Evolutionary conservation across 116 monocot genomes (phyloP).

Genomic region (Iris pallida): DNA sequence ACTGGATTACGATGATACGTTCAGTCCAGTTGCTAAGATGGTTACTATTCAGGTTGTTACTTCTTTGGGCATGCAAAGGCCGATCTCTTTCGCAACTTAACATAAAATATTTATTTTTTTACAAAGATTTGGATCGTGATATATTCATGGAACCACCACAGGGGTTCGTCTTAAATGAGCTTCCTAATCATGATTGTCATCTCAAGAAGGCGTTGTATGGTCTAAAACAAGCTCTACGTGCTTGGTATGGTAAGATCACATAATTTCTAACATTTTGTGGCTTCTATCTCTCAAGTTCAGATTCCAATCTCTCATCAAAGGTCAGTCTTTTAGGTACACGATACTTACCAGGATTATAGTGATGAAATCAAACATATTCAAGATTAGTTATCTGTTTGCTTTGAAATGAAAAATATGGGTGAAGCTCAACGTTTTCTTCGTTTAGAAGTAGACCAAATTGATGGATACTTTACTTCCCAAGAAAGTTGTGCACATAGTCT

Average conservation of each 20-base stretch:
- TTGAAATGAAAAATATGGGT: constrained; percentile 8
- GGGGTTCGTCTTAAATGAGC: not conserved
- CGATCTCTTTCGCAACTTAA: not conserved
- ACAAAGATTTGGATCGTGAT: not conserved
- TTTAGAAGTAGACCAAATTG: too few relatives aligned
- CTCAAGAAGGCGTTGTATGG: not conserved
- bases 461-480: too few relatives aligned
- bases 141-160: constrained; percentile 5
- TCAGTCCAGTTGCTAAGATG: not conserved
- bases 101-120: not conserved
- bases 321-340: not conserved
- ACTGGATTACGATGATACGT: not conserved
- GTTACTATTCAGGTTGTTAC: not conserved
- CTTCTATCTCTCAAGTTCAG: not conserved
- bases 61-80: not conserved
- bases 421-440: too few relatives aligned
- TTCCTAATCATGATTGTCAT: not conserved
- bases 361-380: not conserved
- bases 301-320: not conserved
- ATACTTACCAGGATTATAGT: not conserved
- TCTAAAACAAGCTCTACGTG: constrained; percentile 3
- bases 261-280: constrained; percentile 4
- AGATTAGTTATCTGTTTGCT: not conserved
- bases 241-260: constrained; percentile 1
- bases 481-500: too few relatives aligned